phyloP scores from a whole-genome alignment of 352 stramenopile genomes.

The Phytophthora ohioensis region DNA sequence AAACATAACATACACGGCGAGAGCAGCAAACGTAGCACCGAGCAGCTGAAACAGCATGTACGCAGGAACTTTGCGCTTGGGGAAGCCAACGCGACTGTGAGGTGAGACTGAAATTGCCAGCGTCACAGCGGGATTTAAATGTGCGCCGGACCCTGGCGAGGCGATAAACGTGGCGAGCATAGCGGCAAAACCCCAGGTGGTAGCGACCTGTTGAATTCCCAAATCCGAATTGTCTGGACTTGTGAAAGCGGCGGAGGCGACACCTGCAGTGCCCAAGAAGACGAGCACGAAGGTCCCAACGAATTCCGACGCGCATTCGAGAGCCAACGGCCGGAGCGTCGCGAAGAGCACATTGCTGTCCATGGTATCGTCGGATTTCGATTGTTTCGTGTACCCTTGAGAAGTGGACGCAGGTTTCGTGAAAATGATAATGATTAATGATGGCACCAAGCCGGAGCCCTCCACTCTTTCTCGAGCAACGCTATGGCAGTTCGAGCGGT shows the following conservation, averaged over 20 bases:
- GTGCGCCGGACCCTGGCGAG: conserved; percentile 59
- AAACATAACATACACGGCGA: conserved; percentile 60
- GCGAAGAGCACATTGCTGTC: conserved; percentile 22
- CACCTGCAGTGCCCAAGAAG: conserved; percentile 46
- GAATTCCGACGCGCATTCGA: conserved; percentile 52
- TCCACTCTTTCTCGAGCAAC: conserved; percentile 25
- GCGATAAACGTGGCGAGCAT: conserved; percentile 61
- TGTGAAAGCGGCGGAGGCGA: conserved; percentile 30
- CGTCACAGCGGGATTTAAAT: conserved; percentile 77
- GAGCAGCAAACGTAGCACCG: conserved; percentile 54
- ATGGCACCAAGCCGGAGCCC: conserved; percentile 1
- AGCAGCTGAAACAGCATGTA: conserved; percentile 71
- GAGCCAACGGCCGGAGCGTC: conserved; percentile 30
- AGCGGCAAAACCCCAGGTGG: conserved; percentile 53
- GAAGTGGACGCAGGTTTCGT: conserved; percentile 9
- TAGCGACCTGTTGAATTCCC: conserved; percentile 27
- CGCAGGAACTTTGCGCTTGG: conserved; percentile 53
- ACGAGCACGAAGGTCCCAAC: conserved; percentile 52
- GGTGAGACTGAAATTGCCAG: conserved; percentile 57
- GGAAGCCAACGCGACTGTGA: conserved; percentile 37
- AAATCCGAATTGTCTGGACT: conserved; percentile 14
- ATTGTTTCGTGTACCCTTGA: conserved; percentile 7
- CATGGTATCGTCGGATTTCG: conserved; percentile 10
- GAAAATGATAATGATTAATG: conserved; percentile 25
- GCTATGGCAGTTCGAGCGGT: conserved; percentile 12